Percentiles rank a stretch among this genome's conserved stretches.
Evolutionary conservation across 2,329 filamentous ascomycete species (phyloP).

Genomic region (Fusarium sp.): DNA sequence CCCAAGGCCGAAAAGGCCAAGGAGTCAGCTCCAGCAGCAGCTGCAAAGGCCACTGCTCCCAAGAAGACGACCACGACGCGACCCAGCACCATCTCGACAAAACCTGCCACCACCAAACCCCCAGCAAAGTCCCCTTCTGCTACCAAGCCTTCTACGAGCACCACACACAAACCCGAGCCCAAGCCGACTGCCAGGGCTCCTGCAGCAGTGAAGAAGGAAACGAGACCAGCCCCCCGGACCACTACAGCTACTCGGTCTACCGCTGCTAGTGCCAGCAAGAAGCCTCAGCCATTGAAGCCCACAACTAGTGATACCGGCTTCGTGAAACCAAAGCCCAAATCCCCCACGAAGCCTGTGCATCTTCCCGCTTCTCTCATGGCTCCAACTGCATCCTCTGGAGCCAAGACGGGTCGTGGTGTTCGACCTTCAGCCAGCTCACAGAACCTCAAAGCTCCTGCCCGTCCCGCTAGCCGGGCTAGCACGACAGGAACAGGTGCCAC

Average conservation of each 20-base stretch:
- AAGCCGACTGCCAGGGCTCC: constrained; percentile 52
- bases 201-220: constrained; percentile 55
- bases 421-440: constrained; percentile 55
- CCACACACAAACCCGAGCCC: constrained; percentile 46
- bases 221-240: constrained; percentile 46
- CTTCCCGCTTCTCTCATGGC: constrained; percentile 78
- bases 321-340: constrained; percentile 74
- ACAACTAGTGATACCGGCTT: constrained; percentile 61
- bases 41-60: constrained; percentile 24
- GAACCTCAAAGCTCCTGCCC: constrained; percentile 54
- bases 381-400: constrained; percentile 78
- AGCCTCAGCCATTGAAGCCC: constrained; percentile 60
- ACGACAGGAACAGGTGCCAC: constrained; percentile 46
- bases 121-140: constrained; percentile 42
- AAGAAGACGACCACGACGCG: constrained; percentile 44
- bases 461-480: constrained; percentile 65
- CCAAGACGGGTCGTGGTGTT: constrained; percentile 62
- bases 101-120: constrained; percentile 39
- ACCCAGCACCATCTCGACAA: constrained; percentile 47
- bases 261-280: constrained; percentile 58
- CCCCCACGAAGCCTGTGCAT: constrained; percentile 77
- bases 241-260: constrained; percentile 51
- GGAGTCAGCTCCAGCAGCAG: constrained; percentile 29
- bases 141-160: constrained; percentile 45
- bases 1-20: constrained; percentile 47